Evolutionary conservation across 1,284 basidiomycete genomes (phyloP), one percentile per base, ranked within the genome.

Genomic region (Trichosporon faecale): DNA sequence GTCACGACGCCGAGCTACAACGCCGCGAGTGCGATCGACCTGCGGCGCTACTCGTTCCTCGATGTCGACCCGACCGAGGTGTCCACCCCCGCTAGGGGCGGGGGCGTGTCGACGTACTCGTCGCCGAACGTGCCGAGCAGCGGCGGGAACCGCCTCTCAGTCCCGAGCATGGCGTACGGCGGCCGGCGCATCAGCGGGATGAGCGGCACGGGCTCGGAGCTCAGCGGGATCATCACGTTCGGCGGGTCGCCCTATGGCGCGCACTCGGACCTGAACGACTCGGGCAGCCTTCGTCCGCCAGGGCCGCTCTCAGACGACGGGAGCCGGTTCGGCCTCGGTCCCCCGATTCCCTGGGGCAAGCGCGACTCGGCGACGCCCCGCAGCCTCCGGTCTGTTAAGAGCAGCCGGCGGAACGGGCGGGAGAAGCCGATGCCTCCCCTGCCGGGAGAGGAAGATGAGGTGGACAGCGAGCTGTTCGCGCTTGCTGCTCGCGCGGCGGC

Each of bases 401-500:
- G 68, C 65, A 69, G 37, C 25, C 65, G 65, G 21, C 33, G 37
- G 35, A 31, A 35, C n/a, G 65, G 37, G 35, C 35, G 29, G 31
- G 63, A 35, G 27, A 55, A 61, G 29, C 57, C 57, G 31, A 29
- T 31, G 27, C 57, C 44, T 31, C 61, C 49, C 12, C 31, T 49
- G 23, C 61, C 31, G 18, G 25, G 66, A 4, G 35, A 66, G 14
- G 55, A 61, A 31, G 67, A 68, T 18, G 70, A 72, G 44, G 78
- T 79, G 66, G 77, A 78, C 25, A 69, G 78, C 75, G 79, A 82
- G 46, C 69, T 82, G 40, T 65, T 52, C 3, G 57, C 71, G 3
- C 66, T 82, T 0, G 76, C 77, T 6, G 76, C 77, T 1, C 68
- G 80, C 21, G 80, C 80, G 23, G 78, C 75, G 2, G 73, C 80